A percentile compares a stretch with the other conserved stretches of the same genome.
These are phyloP conservation scores for Ogataea paradorogensis DNA, from an alignment of 805 yeast genomes.

Conservation along the genomic window DNA sequence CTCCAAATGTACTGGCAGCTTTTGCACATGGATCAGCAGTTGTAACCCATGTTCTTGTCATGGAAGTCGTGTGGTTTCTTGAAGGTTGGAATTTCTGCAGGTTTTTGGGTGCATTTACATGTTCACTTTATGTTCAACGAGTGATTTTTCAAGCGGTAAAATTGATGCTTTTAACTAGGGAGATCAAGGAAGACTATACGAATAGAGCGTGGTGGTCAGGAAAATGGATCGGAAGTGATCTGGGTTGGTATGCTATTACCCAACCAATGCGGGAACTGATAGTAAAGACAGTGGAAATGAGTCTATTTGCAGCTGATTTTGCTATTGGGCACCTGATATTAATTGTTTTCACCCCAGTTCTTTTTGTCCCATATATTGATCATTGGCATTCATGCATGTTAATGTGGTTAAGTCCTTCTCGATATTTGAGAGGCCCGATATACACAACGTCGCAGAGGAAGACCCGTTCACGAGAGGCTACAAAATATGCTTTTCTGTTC, in stretches of 20 bases:
- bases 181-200: constrained; percentile 38
- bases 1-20: constrained; percentile 39
- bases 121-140: constrained; percentile 38
- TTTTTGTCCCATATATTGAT: constrained; percentile 46
- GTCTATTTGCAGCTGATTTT: constrained; percentile 47
- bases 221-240: constrained; percentile 40
- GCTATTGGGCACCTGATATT: constrained; percentile 42
- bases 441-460: constrained; percentile 38
- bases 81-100: constrained; percentile 43
- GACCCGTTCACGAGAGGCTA: constrained; percentile 39
- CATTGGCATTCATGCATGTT: constrained; percentile 47
- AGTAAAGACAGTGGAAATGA: constrained; percentile 45
- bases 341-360: constrained; percentile 37
- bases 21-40: constrained; percentile 38
- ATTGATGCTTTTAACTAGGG: constrained; percentile 38
- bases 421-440: constrained; percentile 37
- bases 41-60: constrained; percentile 31
- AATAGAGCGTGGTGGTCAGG: constrained; percentile 58
- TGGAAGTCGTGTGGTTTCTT: constrained; percentile 38
- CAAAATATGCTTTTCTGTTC: constrained; percentile 47
- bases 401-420: constrained; percentile 46
- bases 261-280: constrained; percentile 47
- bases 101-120: constrained; percentile 38
- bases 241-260: constrained; percentile 37
- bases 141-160: constrained; percentile 34